Conservation (phyloP, 495 filamentous ascomycete genomes). For the Aspergillus affinis region DNA sequence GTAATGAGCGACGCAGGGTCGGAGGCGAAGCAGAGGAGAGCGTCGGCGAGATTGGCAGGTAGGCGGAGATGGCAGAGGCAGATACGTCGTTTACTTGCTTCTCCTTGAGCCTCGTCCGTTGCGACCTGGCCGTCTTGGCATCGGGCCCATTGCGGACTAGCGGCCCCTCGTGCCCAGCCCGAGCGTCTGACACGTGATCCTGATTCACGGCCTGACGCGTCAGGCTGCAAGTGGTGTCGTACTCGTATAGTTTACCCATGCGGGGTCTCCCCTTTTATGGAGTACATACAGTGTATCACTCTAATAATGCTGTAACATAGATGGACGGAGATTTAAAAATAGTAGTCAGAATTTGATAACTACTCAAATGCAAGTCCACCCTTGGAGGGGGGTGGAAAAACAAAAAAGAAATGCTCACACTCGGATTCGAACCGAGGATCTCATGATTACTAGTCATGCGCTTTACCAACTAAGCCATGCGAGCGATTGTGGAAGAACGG, state of each 20-base stretch:
- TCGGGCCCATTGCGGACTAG: neutral
- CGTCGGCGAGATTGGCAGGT: constrained; percentile 18
- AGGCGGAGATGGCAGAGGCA: neutral
- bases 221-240: neutral
- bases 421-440: neutral
- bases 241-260: neutral
- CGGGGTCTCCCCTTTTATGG: too few relatives aligned
- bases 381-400: too few relatives aligned
- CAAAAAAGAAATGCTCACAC: neutral
- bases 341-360: too few relatives aligned
- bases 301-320: too few relatives aligned
- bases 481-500: neutral
- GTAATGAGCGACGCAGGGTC: neutral
- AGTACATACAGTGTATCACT: too few relatives aligned
- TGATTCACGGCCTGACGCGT: neutral
- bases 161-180: neutral
- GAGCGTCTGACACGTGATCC: neutral
- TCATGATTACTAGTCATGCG: neutral
- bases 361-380: too few relatives aligned
- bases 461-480: neutral
- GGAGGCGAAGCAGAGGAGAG: neutral
- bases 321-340: too few relatives aligned
- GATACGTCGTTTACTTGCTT: constrained; percentile 1
- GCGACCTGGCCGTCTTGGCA: constrained; percentile 29
- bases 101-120: constrained; percentile 21